phyloP scores from a whole-genome alignment of 2,329 filamentous ascomycete genomes.

The Sphaerostilbella broomeana region DNA sequence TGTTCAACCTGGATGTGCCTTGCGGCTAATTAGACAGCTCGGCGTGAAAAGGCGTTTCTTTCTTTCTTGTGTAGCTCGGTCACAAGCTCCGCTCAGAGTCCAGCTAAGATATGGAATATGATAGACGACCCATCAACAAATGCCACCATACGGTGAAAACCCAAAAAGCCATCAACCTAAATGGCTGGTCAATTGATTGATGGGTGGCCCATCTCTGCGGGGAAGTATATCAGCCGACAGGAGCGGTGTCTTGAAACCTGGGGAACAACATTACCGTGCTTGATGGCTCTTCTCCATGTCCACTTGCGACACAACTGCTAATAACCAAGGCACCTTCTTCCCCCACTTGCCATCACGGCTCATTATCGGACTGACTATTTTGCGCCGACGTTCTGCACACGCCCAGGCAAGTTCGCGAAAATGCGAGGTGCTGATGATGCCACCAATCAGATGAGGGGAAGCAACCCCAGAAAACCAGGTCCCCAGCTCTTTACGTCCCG shows the following conservation, averaged over 20 bases:
- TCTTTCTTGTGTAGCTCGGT: too few species aligned
- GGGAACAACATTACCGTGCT: slow-evolving; percentile 9
- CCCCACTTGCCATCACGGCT: slow-evolving; percentile 8
- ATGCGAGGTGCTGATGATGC: slow-evolving; percentile 1
- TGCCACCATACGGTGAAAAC: too few species aligned
- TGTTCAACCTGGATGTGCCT: too few species aligned
- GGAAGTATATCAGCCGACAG: slow-evolving; percentile 12
- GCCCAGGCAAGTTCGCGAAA: neutral
- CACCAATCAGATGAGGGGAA: slow-evolving; percentile 2
- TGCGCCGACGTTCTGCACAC: slow-evolving; percentile 6
- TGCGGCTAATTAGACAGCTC: too few species aligned
- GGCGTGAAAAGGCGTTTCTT: too few species aligned
- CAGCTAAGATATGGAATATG: too few species aligned
- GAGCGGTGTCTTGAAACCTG: slow-evolving; percentile 6
- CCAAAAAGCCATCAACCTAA: too few species aligned
- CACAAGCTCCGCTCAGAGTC: too few species aligned
- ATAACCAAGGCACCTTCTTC: slow-evolving; percentile 2
- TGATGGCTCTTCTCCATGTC: slow-evolving; percentile 7
- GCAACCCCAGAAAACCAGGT: slow-evolving; percentile 11
- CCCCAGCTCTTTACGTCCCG: too few species aligned
- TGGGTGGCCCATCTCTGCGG: slow-evolving; percentile 9
- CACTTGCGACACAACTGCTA: slow-evolving; percentile 2
- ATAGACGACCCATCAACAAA: too few species aligned
- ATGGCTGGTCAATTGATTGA: slow-evolving; percentile 2
- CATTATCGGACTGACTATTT: slow-evolving; percentile 10